A percentile compares a stretch with the other conserved stretches of the same genome.
phyloP scores from a whole-genome alignment of 495 filamentous ascomycete genomes.

The Bombardia bombarda region DNA sequence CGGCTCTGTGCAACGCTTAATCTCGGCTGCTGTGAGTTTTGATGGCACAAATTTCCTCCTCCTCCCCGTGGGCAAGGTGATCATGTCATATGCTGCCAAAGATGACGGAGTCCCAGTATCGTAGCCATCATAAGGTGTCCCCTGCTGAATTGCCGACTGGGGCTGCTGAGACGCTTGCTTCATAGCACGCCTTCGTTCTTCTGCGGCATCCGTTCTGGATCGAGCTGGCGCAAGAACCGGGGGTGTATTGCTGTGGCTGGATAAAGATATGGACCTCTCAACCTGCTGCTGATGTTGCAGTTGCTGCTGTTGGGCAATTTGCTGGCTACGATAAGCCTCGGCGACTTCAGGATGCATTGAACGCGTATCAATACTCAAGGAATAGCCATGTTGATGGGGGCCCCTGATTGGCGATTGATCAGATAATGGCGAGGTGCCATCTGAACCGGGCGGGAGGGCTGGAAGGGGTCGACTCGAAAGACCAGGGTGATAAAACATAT shows the following conservation, averaged over 20 bases:
- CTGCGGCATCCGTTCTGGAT: conserved; percentile 90
- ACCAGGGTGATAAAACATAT: conserved; percentile 91
- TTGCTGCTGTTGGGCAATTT: conserved; percentile 26
- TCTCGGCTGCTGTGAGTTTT: conserved; percentile 78
- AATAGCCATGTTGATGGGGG: conserved; percentile 30
- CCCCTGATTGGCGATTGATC: conserved; percentile 23
- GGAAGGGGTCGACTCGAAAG: conserved; percentile 66
- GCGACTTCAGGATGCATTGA: conserved; percentile 21
- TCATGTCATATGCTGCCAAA: conserved; percentile 56
- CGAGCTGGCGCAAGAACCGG: conserved; percentile 73
- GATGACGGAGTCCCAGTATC: conserved; percentile 44
- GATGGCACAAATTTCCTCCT: conserved; percentile 76
- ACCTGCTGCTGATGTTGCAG: no score
- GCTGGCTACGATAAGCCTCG: conserved; percentile 22
- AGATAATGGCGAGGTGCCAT: conserved; percentile 32
- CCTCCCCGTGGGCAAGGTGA: conserved; percentile 58
- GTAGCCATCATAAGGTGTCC: conserved; percentile 39
- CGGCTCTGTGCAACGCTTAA: conserved; percentile 78
- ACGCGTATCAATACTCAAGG: conserved; percentile 31
- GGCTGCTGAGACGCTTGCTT: conserved; percentile 51
- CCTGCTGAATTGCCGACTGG: conserved; percentile 36
- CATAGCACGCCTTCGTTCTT: conserved; percentile 46
- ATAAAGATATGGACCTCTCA: conserved; percentile 79
- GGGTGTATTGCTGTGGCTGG: conserved; percentile 72
- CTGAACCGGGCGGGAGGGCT: conserved; percentile 56